phyloP scores from a whole-genome alignment of 306 rosid species.

The Carpinus fangiana region DNA sequence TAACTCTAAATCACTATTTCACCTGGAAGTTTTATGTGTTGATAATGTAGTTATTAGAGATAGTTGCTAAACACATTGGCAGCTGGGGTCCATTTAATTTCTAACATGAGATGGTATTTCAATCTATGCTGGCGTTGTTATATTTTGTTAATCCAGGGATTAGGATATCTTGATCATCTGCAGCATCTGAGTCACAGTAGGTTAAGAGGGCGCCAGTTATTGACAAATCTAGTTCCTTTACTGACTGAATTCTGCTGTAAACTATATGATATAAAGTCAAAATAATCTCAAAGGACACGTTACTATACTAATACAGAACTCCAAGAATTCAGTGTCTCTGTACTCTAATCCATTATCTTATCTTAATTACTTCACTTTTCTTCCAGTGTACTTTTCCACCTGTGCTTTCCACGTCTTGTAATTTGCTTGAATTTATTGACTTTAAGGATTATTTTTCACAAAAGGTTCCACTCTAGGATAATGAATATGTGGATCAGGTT shows the following conservation, averaged over 20 bases:
- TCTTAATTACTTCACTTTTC: too few species aligned
- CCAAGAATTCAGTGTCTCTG: too few species aligned
- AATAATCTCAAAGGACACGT: too few species aligned
- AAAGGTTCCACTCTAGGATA: too few species aligned
- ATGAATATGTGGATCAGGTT: too few species aligned
- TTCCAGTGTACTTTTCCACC: too few species aligned
- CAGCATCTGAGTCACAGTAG: background rate
- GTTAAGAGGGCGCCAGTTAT: background rate
- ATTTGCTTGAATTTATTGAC: too few species aligned
- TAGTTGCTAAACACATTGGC: background rate
- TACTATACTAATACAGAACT: too few species aligned
- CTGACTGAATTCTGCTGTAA: background rate
- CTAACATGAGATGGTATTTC: background rate
- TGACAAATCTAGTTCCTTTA: background rate
- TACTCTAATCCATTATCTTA: too few species aligned
- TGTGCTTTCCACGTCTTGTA: too few species aligned
- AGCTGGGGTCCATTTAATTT: background rate
- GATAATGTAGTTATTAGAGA: background rate
- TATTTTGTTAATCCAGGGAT: background rate
- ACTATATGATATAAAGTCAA: too few species aligned
- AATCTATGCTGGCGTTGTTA: background rate
- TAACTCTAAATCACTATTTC: background rate
- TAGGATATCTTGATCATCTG: background rate
- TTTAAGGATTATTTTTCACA: too few species aligned
- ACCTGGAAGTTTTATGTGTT: conserved; percentile 1